Evolutionary conservation across 495 filamentous ascomycete species (phyloP).

Genomic region (Penicillium arizonense): DNA sequence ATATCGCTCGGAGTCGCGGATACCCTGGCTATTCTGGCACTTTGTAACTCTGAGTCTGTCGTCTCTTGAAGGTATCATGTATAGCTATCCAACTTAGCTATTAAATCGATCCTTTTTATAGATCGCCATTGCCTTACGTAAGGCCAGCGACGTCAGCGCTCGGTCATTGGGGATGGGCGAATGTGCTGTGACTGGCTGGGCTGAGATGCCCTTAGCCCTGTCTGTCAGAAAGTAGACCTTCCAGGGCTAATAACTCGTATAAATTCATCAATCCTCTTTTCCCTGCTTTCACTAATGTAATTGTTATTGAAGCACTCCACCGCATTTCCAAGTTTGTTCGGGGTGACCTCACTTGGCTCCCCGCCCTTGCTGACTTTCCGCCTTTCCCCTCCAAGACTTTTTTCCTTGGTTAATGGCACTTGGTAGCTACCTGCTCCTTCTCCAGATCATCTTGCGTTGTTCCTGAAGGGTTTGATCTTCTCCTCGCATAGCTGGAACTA

Average conservation of each 20-base stretch:
- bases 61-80: no score
- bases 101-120: no score
- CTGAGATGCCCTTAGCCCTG: background rate
- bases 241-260: background rate
- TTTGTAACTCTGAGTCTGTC: no score
- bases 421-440: background rate
- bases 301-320: slow-evolving; percentile 25
- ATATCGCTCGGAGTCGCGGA: no score
- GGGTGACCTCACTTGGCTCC: slow-evolving; percentile 11
- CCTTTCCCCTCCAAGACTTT: slow-evolving; percentile 7
- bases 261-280: background rate
- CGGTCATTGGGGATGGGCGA: no score
- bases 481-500: background rate
- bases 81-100: no score
- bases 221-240: background rate
- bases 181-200: slow-evolving; percentile 2
- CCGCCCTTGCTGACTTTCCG: slow-evolving; percentile 2
- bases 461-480: background rate
- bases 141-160: slow-evolving; percentile 13
- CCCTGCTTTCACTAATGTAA: slow-evolving; percentile 13
- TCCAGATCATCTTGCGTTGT: background rate
- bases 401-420: background rate
- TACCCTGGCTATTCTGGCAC: no score
- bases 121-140: background rate
- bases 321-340: slow-evolving; percentile 15